Conservation (phyloP, 202 grass and related monocot genomes). For the Bolboschoenoplectus hybrid region DNA sequence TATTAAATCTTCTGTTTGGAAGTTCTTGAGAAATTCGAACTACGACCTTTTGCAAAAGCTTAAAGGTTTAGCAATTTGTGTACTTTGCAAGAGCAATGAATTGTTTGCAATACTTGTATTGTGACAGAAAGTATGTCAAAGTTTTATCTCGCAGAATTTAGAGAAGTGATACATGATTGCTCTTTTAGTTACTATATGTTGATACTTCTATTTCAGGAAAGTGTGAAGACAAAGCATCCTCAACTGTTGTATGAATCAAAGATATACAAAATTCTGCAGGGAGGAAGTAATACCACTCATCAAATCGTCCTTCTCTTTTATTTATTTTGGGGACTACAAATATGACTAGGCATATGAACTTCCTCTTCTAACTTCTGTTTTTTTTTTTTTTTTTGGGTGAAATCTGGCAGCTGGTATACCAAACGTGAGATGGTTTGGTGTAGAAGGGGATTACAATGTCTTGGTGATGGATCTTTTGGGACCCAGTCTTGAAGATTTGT, state of each 20-base stretch:
- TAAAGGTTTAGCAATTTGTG: neutral
- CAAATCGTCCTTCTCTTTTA: neutral
- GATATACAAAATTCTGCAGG: slow-evolving; percentile 86
- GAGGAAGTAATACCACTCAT: slow-evolving; percentile 70
- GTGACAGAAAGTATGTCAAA: neutral
- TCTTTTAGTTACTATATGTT: neutral
- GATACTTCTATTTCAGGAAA: slow-evolving; percentile 64
- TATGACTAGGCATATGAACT: neutral
- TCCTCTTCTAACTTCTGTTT: slow-evolving; percentile 45
- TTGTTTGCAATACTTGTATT: neutral
- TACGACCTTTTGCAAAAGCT: neutral
- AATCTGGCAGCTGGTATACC: slow-evolving; percentile 80
- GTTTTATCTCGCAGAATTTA: neutral
- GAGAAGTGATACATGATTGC: neutral
- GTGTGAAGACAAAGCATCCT: slow-evolving; percentile 97
- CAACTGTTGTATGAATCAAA: slow-evolving; percentile 95
- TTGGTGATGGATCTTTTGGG: slow-evolving; percentile 97
- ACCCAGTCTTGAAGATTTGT: slow-evolving; percentile 94
- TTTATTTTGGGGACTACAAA: slow-evolving; percentile 13
- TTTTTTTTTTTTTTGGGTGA: neutral
- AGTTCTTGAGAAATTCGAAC: neutral
- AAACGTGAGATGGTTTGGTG: slow-evolving; percentile 93
- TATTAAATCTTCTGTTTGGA: neutral
- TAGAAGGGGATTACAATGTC: slow-evolving; percentile 98
- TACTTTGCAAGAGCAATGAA: neutral